Conservation (phyloP, 352 stramenopile species). For the Globisporangium rhizosaccharum region DNA sequence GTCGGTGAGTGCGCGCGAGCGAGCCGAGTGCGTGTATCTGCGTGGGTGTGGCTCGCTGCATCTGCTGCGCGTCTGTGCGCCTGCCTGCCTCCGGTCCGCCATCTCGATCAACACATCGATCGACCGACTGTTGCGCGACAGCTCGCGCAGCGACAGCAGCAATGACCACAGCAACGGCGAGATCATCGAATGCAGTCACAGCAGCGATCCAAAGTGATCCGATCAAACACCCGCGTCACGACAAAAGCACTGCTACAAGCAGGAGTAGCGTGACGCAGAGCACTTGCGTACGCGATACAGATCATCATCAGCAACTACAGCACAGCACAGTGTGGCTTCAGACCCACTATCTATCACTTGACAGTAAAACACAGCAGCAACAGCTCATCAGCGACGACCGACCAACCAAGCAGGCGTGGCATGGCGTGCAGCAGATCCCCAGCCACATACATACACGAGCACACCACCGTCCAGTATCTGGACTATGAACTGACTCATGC, state of each 20-base stretch:
- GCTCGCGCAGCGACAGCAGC: not conserved
- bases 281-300: too few species aligned
- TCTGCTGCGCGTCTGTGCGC: not conserved
- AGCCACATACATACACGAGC: not conserved
- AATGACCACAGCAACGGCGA: not conserved
- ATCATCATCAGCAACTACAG: too few species aligned
- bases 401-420: too few species aligned
- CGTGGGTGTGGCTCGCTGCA: not conserved
- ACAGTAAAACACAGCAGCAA: too few species aligned
- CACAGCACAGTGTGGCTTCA: too few species aligned
- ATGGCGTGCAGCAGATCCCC: too few species aligned
- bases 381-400: too few species aligned
- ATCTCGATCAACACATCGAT: not conserved
- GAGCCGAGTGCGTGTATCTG: not conserved
- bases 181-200: not conserved
- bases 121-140: not conserved
- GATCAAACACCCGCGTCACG: not conserved
- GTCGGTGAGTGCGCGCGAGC: constrained; percentile 49
- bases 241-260: not conserved
- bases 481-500: constrained; percentile 9
- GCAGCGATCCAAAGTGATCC: not conserved
- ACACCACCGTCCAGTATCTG: not conserved
- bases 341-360: too few species aligned
- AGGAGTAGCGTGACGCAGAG: not conserved
- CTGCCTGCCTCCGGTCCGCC: not conserved